A percentile compares a stretch with the other conserved stretches of the same genome.
Evolutionary conservation across 2,329 filamentous ascomycete genomes (phyloP).

Genomic region (Sporothrix brunneoviolacea): DNA sequence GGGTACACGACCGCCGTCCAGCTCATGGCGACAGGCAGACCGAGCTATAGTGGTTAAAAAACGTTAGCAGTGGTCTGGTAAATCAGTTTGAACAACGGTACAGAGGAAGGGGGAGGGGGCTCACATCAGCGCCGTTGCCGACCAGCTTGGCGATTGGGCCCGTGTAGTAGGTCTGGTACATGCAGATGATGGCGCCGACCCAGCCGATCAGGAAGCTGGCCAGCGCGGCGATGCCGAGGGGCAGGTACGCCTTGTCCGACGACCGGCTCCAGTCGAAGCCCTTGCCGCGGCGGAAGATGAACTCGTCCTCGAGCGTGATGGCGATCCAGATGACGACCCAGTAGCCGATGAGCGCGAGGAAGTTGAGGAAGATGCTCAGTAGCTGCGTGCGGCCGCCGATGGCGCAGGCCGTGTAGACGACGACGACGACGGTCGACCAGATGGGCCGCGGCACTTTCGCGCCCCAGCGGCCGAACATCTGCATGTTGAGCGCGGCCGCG

Average conservation of each 20-base stretch:
- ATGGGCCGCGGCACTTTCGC: constrained; percentile 54
- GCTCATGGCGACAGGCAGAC: constrained; percentile 21
- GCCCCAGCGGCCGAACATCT: constrained; percentile 55
- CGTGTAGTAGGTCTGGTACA: constrained; percentile 65
- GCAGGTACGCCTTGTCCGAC: constrained; percentile 52
- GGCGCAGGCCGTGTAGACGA: constrained; percentile 59
- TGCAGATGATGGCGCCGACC: constrained; percentile 58
- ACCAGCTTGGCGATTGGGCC: constrained; percentile 39
- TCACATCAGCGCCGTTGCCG: constrained; percentile 18
- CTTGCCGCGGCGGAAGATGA: constrained; percentile 49
- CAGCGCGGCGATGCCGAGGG: constrained; percentile 55
- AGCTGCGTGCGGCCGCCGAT: constrained; percentile 55
- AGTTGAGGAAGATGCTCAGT: constrained; percentile 60
- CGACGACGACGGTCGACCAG: constrained; percentile 56
- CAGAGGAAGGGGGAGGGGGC: neutral
- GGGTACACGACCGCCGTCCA: constrained; percentile 22
- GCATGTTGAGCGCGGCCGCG: constrained; percentile 59
- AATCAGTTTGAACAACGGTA: neutral
- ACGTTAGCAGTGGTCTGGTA: neutral
- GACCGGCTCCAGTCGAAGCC: constrained; percentile 56
- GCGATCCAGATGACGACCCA: constrained; percentile 61
- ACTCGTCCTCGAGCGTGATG: constrained; percentile 54
- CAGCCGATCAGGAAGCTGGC: constrained; percentile 57
- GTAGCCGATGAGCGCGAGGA: constrained; percentile 64
- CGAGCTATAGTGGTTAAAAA: constrained; percentile 14